A percentile compares a stretch with the other conserved stretches of the same genome.
These are phyloP conservation scores for Scedosporium dehoogii DNA, from an alignment of 2,329 filamentous ascomycete species.

Conservation along the genomic window DNA sequence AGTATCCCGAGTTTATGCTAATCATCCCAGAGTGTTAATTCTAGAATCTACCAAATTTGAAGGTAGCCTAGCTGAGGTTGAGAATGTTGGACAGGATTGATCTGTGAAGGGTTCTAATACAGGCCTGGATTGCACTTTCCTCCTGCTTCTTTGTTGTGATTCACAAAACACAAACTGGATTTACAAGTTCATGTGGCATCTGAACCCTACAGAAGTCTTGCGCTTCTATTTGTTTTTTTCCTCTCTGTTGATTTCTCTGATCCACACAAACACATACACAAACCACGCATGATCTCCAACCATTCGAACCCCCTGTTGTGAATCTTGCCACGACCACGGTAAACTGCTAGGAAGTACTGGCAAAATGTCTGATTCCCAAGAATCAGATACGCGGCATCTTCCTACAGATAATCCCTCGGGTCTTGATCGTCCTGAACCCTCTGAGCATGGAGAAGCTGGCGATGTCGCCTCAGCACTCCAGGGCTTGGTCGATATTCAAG, in stretches of 20 bases:
- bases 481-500: conserved; percentile 42
- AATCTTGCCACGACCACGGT: no score
- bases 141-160: background rate
- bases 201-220: no score
- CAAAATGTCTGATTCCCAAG: background rate
- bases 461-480: conserved; percentile 24
- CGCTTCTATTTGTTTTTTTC: no score
- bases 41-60: background rate
- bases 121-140: background rate
- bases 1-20: background rate
- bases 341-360: background rate
- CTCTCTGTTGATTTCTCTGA: no score
- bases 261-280: no score
- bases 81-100: background rate
- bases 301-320: no score
- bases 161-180: background rate
- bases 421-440: background rate
- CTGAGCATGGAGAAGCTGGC: conserved; percentile 6
- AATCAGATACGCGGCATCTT: background rate
- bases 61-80: background rate
- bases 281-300: no score
- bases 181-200: no score
- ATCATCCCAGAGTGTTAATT: background rate
- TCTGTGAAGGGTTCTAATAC: background rate
- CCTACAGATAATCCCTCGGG: background rate